phyloP scores from a whole-genome alignment of 345 rosid genomes.

The thale cress (Arabidopsis thaliana) region TAIR10.1 NC_003075.7:16884001-16884500 shows the following conservation, averaged over 20 bases:
- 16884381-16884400: conserved; percentile 59
- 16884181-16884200: conserved; percentile 80
- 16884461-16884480: neutral
- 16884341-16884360: conserved; percentile 61
- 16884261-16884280: neutral
- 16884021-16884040: conserved; percentile 35
- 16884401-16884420: conserved; percentile 86
- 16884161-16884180: conserved; percentile 90
- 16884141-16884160: conserved; percentile 76
- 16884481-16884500: neutral
- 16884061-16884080: conserved; percentile 59
- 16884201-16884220: conserved; percentile 70
- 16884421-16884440: conserved; percentile 48
- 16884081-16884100: conserved; percentile 58
- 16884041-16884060: conserved; percentile 66
- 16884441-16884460: neutral
- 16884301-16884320: conserved; percentile 37
- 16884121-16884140: conserved; percentile 69
- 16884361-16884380: conserved; percentile 73
- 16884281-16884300: neutral
- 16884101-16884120: conserved; percentile 57
- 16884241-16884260: conserved; percentile 46
- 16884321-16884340: conserved; percentile 79
- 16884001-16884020: neutral
- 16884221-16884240: conserved; percentile 72